Percentiles rank a stretch among this genome's conserved stretches.
phyloP scores from a whole-genome alignment of 306 rosid species.

The Quercus aquifolioides region DNA sequence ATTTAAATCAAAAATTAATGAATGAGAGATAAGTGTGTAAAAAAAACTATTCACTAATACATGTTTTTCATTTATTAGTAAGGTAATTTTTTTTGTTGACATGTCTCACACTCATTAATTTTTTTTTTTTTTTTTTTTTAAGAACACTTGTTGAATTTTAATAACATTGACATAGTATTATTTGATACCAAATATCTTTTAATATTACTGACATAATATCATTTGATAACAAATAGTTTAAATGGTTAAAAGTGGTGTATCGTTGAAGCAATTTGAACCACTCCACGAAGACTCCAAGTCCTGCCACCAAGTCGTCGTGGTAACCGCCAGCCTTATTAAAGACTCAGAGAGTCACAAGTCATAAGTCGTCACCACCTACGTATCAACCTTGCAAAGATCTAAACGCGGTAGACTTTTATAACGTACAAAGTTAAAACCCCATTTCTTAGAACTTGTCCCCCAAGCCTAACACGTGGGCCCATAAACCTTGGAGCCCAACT shows the following conservation, averaged over 20 bases:
- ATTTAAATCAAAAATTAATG: accelerated
- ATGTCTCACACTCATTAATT: too few species aligned
- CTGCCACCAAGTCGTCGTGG: too few species aligned
- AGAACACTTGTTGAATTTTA: accelerated
- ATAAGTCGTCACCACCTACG: constrained; percentile 14
- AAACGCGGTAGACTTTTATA: too few species aligned
- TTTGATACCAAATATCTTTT: accelerated
- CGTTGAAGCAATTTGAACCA: too few species aligned
- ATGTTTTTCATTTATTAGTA: accelerated
- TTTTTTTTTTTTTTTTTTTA: too few species aligned
- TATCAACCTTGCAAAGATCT: neutral
- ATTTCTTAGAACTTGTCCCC: neutral
- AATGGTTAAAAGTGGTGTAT: accelerated
- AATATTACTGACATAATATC: accelerated
- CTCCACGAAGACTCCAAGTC: too few species aligned
- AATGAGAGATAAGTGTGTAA: accelerated
- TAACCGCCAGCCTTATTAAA: too few species aligned
- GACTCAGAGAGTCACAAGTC: neutral
- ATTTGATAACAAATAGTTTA: too few species aligned
- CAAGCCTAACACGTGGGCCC: constrained; percentile 1
- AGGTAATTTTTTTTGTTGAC: accelerated
- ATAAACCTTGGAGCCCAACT: neutral
- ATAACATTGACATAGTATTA: accelerated
- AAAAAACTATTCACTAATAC: accelerated
- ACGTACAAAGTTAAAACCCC: neutral